These are phyloP conservation scores for Crithidia expoeki DNA, from an alignment of 208 protist genomes.

Conservation along the genomic window DNA sequence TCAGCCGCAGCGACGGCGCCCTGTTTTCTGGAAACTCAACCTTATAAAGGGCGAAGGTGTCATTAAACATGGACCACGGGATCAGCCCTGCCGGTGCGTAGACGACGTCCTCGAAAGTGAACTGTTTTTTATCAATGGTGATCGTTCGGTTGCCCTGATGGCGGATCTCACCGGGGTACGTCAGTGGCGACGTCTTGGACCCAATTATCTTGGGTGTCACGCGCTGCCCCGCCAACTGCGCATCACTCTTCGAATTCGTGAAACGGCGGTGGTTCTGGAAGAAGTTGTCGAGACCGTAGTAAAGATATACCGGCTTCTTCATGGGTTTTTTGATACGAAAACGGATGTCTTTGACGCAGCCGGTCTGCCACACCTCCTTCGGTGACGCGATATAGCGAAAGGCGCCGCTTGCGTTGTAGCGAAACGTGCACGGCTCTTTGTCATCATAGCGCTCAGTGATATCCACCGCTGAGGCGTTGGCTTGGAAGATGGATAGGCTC, in stretches of 20 bases:
- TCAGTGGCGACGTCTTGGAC: slow-evolving; percentile 58
- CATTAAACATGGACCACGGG: slow-evolving; percentile 98
- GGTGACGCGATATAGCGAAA: slow-evolving; percentile 42
- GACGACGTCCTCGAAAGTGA: slow-evolving; percentile 70
- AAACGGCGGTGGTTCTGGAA: slow-evolving; percentile 99
- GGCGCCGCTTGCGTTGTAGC: slow-evolving; percentile 34
- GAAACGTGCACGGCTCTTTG: slow-evolving; percentile 46
- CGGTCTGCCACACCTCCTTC: slow-evolving; percentile 36
- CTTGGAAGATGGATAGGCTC: slow-evolving; percentile 80
- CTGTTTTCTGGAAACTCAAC: neutral
- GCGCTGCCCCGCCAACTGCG: slow-evolving; percentile 67
- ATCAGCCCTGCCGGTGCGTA: slow-evolving; percentile 97
- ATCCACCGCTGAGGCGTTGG: slow-evolving; percentile 73
- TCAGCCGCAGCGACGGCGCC: slow-evolving; percentile 10
- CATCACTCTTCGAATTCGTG: slow-evolving; percentile 71
- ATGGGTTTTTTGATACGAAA: slow-evolving; percentile 75
- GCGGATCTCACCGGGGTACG: slow-evolving; percentile 58
- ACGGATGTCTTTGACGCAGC: slow-evolving; percentile 58
- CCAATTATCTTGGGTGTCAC: slow-evolving; percentile 25
- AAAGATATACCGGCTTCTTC: slow-evolving; percentile 94
- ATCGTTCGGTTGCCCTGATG: slow-evolving; percentile 26
- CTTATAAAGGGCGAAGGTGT: slow-evolving; percentile 84
- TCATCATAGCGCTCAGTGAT: slow-evolving; percentile 80
- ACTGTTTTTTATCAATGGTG: slow-evolving; percentile 1
- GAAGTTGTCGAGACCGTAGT: slow-evolving; percentile 98